Base-by-base conservation (phyloP, 2,329 filamentous ascomycete species). In the Lasiodiplodia sp. region DNA sequence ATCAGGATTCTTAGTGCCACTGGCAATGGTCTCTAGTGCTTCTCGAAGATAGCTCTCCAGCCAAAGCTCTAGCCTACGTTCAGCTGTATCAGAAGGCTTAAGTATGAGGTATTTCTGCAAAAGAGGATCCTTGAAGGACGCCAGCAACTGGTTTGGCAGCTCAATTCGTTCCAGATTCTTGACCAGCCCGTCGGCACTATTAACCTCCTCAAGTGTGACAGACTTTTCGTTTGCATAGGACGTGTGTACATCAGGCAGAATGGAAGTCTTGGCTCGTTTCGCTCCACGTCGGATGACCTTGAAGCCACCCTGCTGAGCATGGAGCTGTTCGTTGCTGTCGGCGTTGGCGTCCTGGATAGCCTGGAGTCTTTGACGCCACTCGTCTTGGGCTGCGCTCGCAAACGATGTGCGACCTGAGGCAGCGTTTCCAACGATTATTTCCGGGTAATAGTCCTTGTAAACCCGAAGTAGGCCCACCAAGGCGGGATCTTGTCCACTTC, bases 391-490 rank as follows among this genome's bases (percentile, higher is more conserved):
- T 75, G 92, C 78, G 49, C 76, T 77, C 71, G 78, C 75, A 67
- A 79, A 78, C 23, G 79, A 80, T 40, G 77, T 76, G 55, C 77
- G 75, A 73, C 72, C 79, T 49, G 74, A 76, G 37, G 88, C 86
- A 4, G 87, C 83, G 71, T 91, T 90, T 25, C 91, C 92, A 16
- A 95, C 86, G 69, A 96, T 92, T 67, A 96, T 92, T 77, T 97
- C 93, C 0, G 93, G 93, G 74, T 95, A 96, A 78, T 95, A 96
- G 77, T 95, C 93, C 76, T 96, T 96, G 82, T 91, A 96, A n/a
- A 95, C 88, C 67, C 91, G 87, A 62, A 96, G 82, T 21, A 97
- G 83, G 3, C 92, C 92, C 47, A 91, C 85, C 44, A 97, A 82
- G 64, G 89, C 86, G 60, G 90, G 91, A 68, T 97, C 93, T 74